phyloP scores from a whole-genome alignment of 805 yeast species.

The Yarrowia divulgata region DNA sequence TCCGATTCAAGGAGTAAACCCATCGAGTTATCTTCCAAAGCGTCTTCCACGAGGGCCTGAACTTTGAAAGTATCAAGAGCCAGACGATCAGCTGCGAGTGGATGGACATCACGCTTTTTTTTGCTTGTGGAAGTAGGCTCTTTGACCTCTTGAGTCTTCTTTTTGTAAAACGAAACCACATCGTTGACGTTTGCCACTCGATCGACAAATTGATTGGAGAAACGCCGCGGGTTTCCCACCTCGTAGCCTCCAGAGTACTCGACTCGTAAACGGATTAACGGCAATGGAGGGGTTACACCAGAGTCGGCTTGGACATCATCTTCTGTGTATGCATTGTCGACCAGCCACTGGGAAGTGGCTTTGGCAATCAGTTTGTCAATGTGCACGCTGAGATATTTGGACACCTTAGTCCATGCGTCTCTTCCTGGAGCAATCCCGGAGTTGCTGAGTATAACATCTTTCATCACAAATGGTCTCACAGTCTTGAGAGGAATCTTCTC shows the following conservation, averaged over 20 bases:
- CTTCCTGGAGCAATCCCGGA: constrained; percentile 66
- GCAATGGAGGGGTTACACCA: constrained; percentile 63
- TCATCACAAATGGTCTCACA: constrained; percentile 83
- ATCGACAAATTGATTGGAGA: constrained; percentile 90
- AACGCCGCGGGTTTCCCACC: constrained; percentile 89
- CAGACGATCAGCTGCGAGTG: constrained; percentile 42
- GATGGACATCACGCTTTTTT: too few relatives aligned
- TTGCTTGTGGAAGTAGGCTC: too few relatives aligned
- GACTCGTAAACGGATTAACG: constrained; percentile 80
- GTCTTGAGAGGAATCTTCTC: constrained; percentile 71
- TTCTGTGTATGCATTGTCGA: constrained; percentile 43
- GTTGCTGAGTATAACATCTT: constrained; percentile 64
- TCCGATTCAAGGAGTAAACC: constrained; percentile 75
- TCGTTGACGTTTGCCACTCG: constrained; percentile 88
- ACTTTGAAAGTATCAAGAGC: constrained; percentile 58
- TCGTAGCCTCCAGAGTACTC: constrained; percentile 92
- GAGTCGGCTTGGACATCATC: constrained; percentile 37
- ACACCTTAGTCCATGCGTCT: constrained; percentile 66
- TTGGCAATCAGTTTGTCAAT: constrained; percentile 71
- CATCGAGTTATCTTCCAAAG: constrained; percentile 67
- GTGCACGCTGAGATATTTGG: constrained; percentile 62
- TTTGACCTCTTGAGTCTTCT: constrained; percentile 48
- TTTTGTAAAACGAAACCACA: constrained; percentile 73
- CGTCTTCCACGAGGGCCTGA: constrained; percentile 68
- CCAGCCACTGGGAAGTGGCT: constrained; percentile 61